Evolutionary conservation across 306 rosid species (phyloP).

Genomic region (Adenanthera pavonina): DNA sequence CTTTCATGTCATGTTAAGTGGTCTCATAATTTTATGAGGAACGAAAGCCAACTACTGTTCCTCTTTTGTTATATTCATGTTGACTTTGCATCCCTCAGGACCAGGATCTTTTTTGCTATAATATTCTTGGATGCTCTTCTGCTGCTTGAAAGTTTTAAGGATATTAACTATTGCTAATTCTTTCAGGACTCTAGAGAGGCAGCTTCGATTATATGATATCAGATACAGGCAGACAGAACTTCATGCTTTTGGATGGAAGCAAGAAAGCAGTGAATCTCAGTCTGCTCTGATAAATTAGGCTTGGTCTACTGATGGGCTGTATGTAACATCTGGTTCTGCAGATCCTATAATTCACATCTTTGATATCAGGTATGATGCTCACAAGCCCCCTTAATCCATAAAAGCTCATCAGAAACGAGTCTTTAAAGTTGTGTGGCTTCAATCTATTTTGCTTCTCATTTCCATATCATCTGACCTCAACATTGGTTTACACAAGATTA

Average conservation of each 20-base stretch:
- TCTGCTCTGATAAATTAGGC: slow-evolving; percentile 97
- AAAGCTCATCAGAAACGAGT: slow-evolving; percentile 94
- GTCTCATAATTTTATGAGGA: background rate
- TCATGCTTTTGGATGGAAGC: slow-evolving; percentile 99
- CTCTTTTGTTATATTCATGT: background rate
- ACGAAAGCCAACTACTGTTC: background rate
- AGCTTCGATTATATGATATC: slow-evolving; percentile 90
- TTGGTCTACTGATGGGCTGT: slow-evolving; percentile 97
- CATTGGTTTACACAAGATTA: slow-evolving; percentile 79
- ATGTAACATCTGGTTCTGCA: slow-evolving; percentile 85
- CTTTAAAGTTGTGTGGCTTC: slow-evolving; percentile 90
- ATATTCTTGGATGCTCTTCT: slow-evolving; percentile 11
- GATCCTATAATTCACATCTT: slow-evolving; percentile 96
- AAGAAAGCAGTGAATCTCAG: slow-evolving; percentile 96
- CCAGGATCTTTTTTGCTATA: slow-evolving; percentile 15
- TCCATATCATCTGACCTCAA: slow-evolving; percentile 96
- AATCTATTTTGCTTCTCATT: slow-evolving; percentile 77
- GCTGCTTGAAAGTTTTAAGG: slow-evolving; percentile 16
- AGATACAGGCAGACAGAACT: slow-evolving; percentile 88
- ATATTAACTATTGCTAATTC: background rate
- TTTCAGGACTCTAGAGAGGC: slow-evolving; percentile 82
- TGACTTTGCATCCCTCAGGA: slow-evolving; percentile 26
- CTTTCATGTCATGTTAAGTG: background rate
- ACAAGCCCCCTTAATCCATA: slow-evolving; percentile 83
- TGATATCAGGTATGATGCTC: slow-evolving; percentile 77